Conservation (phyloP, 2,329 filamentous ascomycete species). For the Seiridium cupressi region DNA sequence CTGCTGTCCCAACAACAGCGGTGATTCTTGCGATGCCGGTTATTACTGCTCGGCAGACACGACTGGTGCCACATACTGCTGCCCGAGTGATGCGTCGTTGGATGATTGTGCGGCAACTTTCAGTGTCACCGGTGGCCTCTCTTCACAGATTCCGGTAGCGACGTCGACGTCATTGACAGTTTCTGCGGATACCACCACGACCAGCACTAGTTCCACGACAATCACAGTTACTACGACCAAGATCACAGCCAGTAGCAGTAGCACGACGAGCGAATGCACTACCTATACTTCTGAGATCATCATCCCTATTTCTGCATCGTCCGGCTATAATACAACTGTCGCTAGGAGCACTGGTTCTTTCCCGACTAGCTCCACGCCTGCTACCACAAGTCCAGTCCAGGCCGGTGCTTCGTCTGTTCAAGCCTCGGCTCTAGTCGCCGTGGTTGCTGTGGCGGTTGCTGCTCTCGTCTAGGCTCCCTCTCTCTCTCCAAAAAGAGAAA, state of each 20-base stretch:
- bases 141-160: slow-evolving; percentile 38
- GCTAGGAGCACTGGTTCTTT: neutral
- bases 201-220: slow-evolving; percentile 10
- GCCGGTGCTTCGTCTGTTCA: slow-evolving; percentile 2
- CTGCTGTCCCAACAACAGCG: slow-evolving; percentile 56
- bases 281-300: slow-evolving; percentile 11
- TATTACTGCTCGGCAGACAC: slow-evolving; percentile 62
- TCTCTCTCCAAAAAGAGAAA: neutral
- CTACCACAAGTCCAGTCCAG: neutral
- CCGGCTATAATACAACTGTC: neutral
- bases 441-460: neutral
- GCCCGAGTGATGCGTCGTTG: slow-evolving; percentile 54
- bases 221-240: neutral
- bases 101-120: slow-evolving; percentile 52
- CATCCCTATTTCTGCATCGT: slow-evolving; percentile 9
- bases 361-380: neutral
- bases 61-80: slow-evolving; percentile 55
- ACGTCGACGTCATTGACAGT: slow-evolving; percentile 27
- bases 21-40: slow-evolving; percentile 59
- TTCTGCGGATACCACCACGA: slow-evolving; percentile 10
- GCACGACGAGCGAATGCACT: slow-evolving; percentile 1
- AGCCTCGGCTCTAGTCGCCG: neutral
- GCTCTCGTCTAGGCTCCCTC: neutral
- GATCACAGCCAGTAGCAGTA: neutral
- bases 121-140: slow-evolving; percentile 46